Evolutionary conservation across 1,284 basidiomycete genomes (phyloP).

Genomic region (Fomitopsis schrenkii): DNA sequence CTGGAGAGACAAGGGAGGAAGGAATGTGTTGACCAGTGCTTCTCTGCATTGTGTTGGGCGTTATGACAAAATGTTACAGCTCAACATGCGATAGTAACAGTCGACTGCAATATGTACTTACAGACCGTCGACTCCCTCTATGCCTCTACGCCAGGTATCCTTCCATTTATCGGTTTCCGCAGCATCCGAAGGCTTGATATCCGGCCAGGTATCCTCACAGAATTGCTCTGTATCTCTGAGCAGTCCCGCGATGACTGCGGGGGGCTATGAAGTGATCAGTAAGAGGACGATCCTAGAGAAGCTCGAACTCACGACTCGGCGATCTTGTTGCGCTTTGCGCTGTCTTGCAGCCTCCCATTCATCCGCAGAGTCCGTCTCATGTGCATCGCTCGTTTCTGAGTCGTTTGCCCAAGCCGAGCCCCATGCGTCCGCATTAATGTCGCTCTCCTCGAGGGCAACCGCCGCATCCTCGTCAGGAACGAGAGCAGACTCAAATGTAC

Average conservation of each 20-base stretch:
- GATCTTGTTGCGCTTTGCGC: conserved; percentile 55
- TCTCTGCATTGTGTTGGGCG: conserved; percentile 14
- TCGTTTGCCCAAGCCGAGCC: conserved; percentile 35
- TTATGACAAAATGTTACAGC: not conserved
- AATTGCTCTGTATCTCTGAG: conserved; percentile 49
- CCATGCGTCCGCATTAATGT: conserved; percentile 42
- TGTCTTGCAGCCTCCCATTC: conserved; percentile 66
- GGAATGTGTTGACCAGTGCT: conserved; percentile 19
- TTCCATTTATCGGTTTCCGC: conserved; percentile 22
- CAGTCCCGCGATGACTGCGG: conserved; percentile 57
- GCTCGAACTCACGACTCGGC: conserved; percentile 51
- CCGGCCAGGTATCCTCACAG: conserved; percentile 46
- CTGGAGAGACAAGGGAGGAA: conserved; percentile 27
- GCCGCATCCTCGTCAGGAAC: conserved; percentile 27
- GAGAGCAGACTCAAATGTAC: conserved; percentile 54
- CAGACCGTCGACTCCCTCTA: conserved; percentile 49
- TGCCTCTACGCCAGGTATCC: conserved; percentile 35
- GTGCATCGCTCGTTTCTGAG: conserved; percentile 11
- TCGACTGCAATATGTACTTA: conserved; percentile 34
- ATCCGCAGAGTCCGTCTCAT: conserved; percentile 34
- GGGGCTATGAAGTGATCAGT: conserved; percentile 43
- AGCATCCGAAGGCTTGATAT: conserved; percentile 14
- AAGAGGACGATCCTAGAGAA: not conserved
- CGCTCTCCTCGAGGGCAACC: conserved; percentile 26
- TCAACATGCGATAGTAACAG: not conserved